phyloP scores from a whole-genome alignment of 225 moss, liverwort and hornwort genomes.

The Marchantia paleacea region DNA sequence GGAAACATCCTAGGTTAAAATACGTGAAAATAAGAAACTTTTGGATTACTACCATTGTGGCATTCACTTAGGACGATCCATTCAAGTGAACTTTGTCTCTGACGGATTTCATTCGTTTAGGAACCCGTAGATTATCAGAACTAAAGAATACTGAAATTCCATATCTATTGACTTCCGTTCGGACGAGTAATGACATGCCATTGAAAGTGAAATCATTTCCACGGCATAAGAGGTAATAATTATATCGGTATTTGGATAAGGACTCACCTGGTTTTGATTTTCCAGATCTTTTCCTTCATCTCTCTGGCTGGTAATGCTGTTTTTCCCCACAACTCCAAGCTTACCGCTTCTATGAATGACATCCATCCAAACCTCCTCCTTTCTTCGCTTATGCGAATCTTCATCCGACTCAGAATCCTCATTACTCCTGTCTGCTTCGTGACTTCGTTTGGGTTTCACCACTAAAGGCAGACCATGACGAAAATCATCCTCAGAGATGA shows the following conservation, averaged over 20 bases:
- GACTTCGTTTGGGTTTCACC: not conserved
- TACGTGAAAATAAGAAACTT: not conserved
- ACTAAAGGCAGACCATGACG: not conserved
- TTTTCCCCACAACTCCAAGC: conserved; percentile 48
- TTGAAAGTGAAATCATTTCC: not conserved
- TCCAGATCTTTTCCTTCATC: conserved; percentile 5
- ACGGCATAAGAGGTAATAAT: not conserved
- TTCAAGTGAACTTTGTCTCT: not conserved
- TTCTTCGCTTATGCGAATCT: conserved; percentile 33
- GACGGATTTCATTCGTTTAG: not conserved
- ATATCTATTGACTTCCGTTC: not conserved
- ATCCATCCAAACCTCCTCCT: conserved; percentile 65
- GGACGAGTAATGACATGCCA: not conserved
- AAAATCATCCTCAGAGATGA: conserved; percentile 10
- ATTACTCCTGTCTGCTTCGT: not conserved
- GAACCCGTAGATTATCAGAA: not conserved
- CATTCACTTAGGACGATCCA: not conserved
- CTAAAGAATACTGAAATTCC: conserved; percentile 6
- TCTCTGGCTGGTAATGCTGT: conserved; percentile 5
- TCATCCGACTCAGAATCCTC: conserved; percentile 27
- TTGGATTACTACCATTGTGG: not conserved
- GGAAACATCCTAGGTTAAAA: not conserved
- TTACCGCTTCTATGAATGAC: conserved; percentile 59
- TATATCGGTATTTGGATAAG: not conserved
- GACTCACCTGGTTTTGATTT: conserved; percentile 4